phyloP scores from a whole-genome alignment of 108 stramenopile genomes.

The Fragilariopsis cylindrus region DNA sequence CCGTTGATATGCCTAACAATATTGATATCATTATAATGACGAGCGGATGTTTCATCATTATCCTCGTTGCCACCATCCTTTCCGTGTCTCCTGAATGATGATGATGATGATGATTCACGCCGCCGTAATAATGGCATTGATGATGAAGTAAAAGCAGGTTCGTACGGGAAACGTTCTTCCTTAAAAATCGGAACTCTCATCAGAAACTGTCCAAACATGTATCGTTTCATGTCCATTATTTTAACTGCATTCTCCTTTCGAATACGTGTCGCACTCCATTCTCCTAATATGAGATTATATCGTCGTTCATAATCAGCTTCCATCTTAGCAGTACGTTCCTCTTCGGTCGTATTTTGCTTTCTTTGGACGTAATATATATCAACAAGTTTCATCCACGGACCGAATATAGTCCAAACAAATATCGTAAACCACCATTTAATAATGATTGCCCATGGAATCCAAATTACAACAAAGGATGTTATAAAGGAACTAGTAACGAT shows the following conservation, averaged over 20 bases:
- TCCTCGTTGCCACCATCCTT: no score
- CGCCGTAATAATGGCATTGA: slow-evolving; percentile 4
- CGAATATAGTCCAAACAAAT: slow-evolving; percentile 57
- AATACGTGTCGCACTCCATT: slow-evolving; percentile 8
- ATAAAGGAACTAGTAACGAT: slow-evolving; percentile 44
- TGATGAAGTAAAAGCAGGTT: slow-evolving; percentile 45
- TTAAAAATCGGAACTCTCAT: slow-evolving; percentile 39
- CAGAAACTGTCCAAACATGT: slow-evolving; percentile 53
- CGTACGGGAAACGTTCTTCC: slow-evolving; percentile 54
- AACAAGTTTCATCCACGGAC: slow-evolving; percentile 79
- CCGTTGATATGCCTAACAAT: slow-evolving; percentile 24
- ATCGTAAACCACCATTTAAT: slow-evolving; percentile 53
- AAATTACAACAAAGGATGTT: slow-evolving; percentile 38
- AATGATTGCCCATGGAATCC: slow-evolving; percentile 61
- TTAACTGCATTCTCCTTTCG: slow-evolving; percentile 44
- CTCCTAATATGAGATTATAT: slow-evolving; percentile 8
- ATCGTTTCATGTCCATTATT: slow-evolving; percentile 58
- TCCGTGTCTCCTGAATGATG: no score
- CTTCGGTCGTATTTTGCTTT: neutral
- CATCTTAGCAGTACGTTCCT: slow-evolving; percentile 8
- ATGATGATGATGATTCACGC: no score
- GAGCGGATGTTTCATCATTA: no score
- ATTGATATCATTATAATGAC: neutral
- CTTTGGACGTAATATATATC: slow-evolving; percentile 52
- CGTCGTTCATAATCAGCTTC: slow-evolving; percentile 15